Evolutionary conservation across 805 yeast species (phyloP).

Genomic region (Candida coquimbonensis): DNA sequence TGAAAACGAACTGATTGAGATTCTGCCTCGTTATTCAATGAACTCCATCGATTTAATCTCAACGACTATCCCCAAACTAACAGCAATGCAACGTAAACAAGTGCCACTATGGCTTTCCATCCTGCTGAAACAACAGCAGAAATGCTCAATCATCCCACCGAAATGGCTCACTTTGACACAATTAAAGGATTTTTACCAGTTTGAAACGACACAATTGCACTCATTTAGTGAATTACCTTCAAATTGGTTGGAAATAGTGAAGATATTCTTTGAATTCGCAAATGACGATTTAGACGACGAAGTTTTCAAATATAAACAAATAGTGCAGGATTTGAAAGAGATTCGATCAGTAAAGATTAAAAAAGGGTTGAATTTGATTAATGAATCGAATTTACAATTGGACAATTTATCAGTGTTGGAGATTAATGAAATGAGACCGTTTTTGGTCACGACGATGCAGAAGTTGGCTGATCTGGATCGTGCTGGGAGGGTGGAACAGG

Average conservation of each 20-base stretch:
- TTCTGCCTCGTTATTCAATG: conserved; percentile 74
- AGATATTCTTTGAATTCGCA: conserved; percentile 58
- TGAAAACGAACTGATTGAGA: conserved; percentile 66
- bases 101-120: conserved; percentile 89
- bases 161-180: conserved; percentile 62
- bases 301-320: conserved; percentile 58
- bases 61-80: conserved; percentile 47
- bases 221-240: conserved; percentile 71
- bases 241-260: conserved; percentile 83
- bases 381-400: conserved; percentile 75
- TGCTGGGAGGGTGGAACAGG: conserved; percentile 14
- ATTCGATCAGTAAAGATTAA: conserved; percentile 74
- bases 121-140: conserved; percentile 72
- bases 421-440: conserved; percentile 82
- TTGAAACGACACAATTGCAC: conserved; percentile 51
- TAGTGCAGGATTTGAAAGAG: conserved; percentile 80
- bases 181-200: conserved; percentile 53
- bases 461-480: conserved; percentile 54
- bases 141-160: conserved; percentile 83
- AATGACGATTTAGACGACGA: conserved; percentile 74
- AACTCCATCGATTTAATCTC: conserved; percentile 61
- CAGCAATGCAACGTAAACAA: conserved; percentile 59
- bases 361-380: conserved; percentile 69
- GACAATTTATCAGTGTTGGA: conserved; percentile 81
- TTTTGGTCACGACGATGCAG: conserved; percentile 74